Conservation (phyloP, 495 filamentous ascomycete species). For the Neurospora sp. region DNA sequence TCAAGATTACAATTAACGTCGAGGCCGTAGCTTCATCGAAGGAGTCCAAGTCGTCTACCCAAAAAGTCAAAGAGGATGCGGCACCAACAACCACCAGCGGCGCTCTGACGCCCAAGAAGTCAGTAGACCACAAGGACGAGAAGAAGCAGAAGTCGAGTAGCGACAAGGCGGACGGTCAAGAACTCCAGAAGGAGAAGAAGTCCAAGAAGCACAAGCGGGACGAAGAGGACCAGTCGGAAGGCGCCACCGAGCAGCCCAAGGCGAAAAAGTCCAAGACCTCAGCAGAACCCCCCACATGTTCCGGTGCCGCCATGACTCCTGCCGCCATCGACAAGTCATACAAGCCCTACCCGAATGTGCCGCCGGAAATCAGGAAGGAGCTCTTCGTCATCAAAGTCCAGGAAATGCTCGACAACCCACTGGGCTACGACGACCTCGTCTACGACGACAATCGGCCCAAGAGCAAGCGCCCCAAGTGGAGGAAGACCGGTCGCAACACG, state of each 20-base stretch:
- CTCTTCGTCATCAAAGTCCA: constrained; percentile 1
- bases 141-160: constrained; percentile 1
- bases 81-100: not conserved
- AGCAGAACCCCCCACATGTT: not conserved
- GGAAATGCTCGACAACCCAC: constrained; percentile 18
- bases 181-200: not conserved
- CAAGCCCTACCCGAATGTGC: not conserved
- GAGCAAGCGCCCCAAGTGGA: not conserved
- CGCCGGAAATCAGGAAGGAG: not conserved
- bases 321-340: not conserved
- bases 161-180: not conserved
- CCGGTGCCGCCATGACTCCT: not conserved
- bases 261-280: constrained; percentile 7
- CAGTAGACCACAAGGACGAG: not conserved
- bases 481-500: not conserved
- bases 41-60: not conserved
- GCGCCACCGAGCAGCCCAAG: not conserved
- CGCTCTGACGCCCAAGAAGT: not conserved
- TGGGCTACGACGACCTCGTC: constrained; percentile 21
- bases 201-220: constrained; percentile 4
- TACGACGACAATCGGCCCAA: constrained; percentile 3
- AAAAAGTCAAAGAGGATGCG: not conserved
- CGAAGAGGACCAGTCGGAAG: not conserved
- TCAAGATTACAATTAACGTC: not conserved
- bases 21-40: not conserved